These are phyloP conservation scores for Agroathelia rolfsii DNA, from an alignment of 1,284 basidiomycete species.

Conservation along the genomic window DNA sequence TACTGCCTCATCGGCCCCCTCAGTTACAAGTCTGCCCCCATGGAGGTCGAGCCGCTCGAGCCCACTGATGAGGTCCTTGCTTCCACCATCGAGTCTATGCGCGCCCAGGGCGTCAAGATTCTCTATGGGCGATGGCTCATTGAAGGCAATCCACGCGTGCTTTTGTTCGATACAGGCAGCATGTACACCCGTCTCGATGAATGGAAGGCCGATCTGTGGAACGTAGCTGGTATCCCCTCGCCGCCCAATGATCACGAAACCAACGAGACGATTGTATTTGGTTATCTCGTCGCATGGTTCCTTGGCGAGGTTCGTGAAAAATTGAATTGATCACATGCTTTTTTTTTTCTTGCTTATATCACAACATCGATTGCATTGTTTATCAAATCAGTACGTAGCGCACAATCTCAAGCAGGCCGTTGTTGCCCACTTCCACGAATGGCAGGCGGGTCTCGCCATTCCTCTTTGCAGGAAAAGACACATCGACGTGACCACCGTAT, in stretches of 20 bases:
- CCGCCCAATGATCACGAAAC: slow-evolving; percentile 95
- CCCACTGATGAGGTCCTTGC: slow-evolving; percentile 68
- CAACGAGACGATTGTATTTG: slow-evolving; percentile 97
- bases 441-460: slow-evolving; percentile 97
- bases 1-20: slow-evolving; percentile 93
- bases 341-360: slow-evolving; percentile 11
- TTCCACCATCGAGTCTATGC: slow-evolving; percentile 68
- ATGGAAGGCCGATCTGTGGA: slow-evolving; percentile 98
- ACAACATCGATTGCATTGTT: slow-evolving; percentile 9
- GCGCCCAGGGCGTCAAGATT: slow-evolving; percentile 81
- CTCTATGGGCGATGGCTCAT: slow-evolving; percentile 98
- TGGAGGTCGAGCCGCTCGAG: slow-evolving; percentile 95
- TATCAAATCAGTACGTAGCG: slow-evolving; percentile 60
- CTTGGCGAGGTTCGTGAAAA: slow-evolving; percentile 88
- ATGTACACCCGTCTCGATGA: slow-evolving; percentile 87
- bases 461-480: slow-evolving; percentile 93
- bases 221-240: slow-evolving; percentile 92
- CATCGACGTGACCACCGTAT: slow-evolving; percentile 95
- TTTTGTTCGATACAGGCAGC: slow-evolving; percentile 92
- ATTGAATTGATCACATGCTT: too few species aligned
- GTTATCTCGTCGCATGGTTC: slow-evolving; percentile 99
- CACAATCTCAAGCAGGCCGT: slow-evolving; percentile 78
- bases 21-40: slow-evolving; percentile 94
- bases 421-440: slow-evolving; percentile 98
- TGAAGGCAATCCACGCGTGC: slow-evolving; percentile 88